phyloP scores from a whole-genome alignment of 345 rosid genomes.

The thale cress (Arabidopsis thaliana) region TAIR10.1 NC_003070.9:3406001-3406500 shows the following conservation, averaged over 20 bases:
- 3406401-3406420: not conserved
- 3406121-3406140: no score
- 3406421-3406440: not conserved
- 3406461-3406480: not conserved
- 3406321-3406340: conserved; percentile 4
- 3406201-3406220: not conserved
- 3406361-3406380: not conserved
- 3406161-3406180: not conserved
- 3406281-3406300: not conserved
- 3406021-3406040: no score
- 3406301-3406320: not conserved
- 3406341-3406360: not conserved
- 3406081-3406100: no score
- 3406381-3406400: not conserved
- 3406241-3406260: not conserved
- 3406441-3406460: not conserved
- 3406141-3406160: not conserved
- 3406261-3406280: not conserved
- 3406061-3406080: no score
- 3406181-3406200: not conserved
- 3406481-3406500: not conserved
- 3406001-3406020: no score
- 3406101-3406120: no score
- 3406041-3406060: no score
- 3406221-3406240: not conserved